These are phyloP conservation scores for Phaeomoniella chlamydospora DNA, from an alignment of 2,329 filamentous ascomycete species.

Conservation along the genomic window DNA sequence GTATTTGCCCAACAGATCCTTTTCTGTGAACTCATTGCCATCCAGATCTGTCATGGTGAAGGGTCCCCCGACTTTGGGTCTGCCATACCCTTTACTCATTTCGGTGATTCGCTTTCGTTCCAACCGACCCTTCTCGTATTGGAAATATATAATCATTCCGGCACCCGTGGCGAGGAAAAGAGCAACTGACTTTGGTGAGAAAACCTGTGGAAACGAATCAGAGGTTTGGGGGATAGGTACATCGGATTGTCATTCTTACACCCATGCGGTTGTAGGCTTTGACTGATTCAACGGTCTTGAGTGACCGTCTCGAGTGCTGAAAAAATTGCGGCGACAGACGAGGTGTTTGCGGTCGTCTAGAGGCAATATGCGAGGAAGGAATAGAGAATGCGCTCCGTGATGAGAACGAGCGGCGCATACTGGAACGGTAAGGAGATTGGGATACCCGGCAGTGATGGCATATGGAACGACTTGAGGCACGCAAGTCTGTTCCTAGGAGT, in stretches of 20 bases:
- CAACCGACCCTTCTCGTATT: slow-evolving; percentile 82
- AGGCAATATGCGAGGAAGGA: not conserved
- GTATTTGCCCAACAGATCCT: slow-evolving; percentile 78
- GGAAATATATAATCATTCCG: slow-evolving; percentile 78
- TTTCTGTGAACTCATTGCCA: slow-evolving; percentile 60
- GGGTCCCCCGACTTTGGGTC: slow-evolving; percentile 79
- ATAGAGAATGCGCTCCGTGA: not conserved
- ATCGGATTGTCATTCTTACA: slow-evolving; percentile 16
- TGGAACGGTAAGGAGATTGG: not conserved
- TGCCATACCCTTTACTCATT: slow-evolving; percentile 81
- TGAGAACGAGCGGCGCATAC: not conserved
- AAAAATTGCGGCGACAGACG: slow-evolving; percentile 3
- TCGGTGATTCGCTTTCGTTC: slow-evolving; percentile 79
- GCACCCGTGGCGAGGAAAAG: slow-evolving; percentile 71
- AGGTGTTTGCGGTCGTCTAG: not conserved
- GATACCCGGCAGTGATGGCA: not conserved
- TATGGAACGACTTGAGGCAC: not conserved
- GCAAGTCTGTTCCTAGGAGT: not conserved
- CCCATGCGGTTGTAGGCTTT: slow-evolving; percentile 28
- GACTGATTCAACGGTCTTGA: slow-evolving; percentile 28
- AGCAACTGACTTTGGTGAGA: slow-evolving; percentile 80
- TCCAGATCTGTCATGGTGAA: slow-evolving; percentile 75
- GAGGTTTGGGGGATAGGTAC: slow-evolving; percentile 5
- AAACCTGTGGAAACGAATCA: slow-evolving; percentile 44
- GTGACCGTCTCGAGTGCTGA: slow-evolving; percentile 9